A percentile compares a stretch with the other conserved stretches of the same genome.
Conservation (phyloP, 805 yeast species). For the Scheffersomyces stipitis region DNA sequence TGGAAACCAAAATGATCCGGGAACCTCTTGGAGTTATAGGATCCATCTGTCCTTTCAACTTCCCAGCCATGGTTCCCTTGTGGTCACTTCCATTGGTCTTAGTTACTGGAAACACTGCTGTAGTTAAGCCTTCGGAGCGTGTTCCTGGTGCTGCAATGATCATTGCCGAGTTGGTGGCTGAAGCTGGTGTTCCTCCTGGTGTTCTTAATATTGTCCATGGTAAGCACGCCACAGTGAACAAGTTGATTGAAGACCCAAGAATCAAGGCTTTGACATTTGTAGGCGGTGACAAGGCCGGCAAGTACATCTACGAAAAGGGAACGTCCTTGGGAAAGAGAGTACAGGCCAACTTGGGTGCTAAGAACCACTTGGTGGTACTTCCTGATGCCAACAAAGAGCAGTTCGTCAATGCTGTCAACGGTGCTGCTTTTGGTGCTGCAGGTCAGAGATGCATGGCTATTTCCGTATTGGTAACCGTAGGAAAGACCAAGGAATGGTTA, state of each 20-base stretch:
- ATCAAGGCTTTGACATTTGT: conserved; percentile 77
- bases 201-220: conserved; percentile 75
- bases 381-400: conserved; percentile 71
- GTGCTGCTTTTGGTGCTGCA: conserved; percentile 83
- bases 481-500: conserved; percentile 63
- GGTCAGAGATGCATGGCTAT: conserved; percentile 85
- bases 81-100: conserved; percentile 65
- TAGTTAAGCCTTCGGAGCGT: conserved; percentile 64
- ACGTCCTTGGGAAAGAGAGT: conserved; percentile 70
- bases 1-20: conserved; percentile 77
- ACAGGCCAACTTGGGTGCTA: conserved; percentile 77
- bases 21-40: conserved; percentile 76
- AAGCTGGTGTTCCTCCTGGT: conserved; percentile 78
- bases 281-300: conserved; percentile 78
- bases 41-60: conserved; percentile 77
- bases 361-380: conserved; percentile 70
- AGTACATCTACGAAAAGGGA: conserved; percentile 67
- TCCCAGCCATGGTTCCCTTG: conserved; percentile 81
- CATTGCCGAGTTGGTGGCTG: conserved; percentile 66
- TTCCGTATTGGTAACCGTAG: conserved; percentile 71
- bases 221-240: conserved; percentile 68
- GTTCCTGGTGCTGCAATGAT: conserved; percentile 82
- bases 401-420: conserved; percentile 63
- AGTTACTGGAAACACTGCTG: conserved; percentile 70
- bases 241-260: conserved; percentile 67